phyloP scores from a whole-genome alignment of 768 basidiomycete species.

The Dacryopinax primogenitus region DNA sequence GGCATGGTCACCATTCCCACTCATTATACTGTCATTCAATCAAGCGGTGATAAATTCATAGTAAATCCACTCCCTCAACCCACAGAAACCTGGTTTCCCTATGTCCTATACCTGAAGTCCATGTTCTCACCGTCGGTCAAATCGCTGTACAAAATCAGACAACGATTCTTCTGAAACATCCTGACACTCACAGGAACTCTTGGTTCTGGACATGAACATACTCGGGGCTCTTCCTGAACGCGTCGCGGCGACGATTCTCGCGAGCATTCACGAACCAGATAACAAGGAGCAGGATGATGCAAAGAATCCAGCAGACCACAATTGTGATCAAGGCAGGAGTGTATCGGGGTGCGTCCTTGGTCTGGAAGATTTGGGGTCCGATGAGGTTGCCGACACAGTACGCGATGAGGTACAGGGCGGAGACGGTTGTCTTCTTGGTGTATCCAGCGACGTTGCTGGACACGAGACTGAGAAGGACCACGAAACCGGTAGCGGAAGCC shows the following conservation, averaged over 20 bases:
- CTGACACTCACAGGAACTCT: not conserved
- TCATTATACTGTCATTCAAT: too few relatives aligned
- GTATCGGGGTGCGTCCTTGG: conserved; percentile 38
- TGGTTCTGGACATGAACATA: not conserved
- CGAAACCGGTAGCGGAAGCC: conserved; percentile 14
- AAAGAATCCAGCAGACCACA: not conserved
- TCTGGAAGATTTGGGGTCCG: conserved; percentile 38
- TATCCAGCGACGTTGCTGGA: conserved; percentile 38
- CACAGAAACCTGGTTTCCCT: too few relatives aligned
- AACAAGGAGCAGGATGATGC: not conserved
- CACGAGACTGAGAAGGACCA: conserved; percentile 37
- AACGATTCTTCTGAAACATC: not conserved
- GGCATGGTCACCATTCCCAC: too few relatives aligned
- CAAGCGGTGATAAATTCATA: too few relatives aligned
- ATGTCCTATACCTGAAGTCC: not conserved
- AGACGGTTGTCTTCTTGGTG: conserved; percentile 38
- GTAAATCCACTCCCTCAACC: too few relatives aligned
- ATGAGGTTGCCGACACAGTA: conserved; percentile 43
- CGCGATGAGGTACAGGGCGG: conserved; percentile 38
- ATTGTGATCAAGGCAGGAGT: conserved; percentile 33
- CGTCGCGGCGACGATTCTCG: not conserved
- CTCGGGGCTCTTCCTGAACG: not conserved
- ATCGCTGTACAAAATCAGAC: too few relatives aligned
- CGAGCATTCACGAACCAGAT: conserved; percentile 1
- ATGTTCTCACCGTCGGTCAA: conserved; percentile 4